phyloP scores from a whole-genome alignment of 345 rosid genomes.

The Punica granatum region DNA sequence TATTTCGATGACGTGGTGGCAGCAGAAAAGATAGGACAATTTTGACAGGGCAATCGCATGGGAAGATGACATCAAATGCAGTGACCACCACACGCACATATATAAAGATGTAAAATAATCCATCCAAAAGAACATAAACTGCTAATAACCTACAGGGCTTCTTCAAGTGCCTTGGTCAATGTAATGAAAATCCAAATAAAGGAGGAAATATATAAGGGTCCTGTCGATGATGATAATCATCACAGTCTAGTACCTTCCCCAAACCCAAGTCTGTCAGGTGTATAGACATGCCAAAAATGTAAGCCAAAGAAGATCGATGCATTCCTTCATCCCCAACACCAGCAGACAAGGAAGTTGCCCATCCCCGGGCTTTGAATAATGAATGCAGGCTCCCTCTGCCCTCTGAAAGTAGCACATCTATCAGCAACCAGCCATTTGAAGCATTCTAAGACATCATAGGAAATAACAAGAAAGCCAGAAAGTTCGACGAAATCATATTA shows the following conservation, averaged over 20 bases:
- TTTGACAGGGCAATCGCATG: no score
- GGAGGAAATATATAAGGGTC: not conserved
- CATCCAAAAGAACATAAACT: not conserved
- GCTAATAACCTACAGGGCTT: not conserved
- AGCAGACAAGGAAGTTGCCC: conserved; percentile 83
- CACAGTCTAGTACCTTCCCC: conserved; percentile 49
- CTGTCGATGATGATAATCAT: not conserved
- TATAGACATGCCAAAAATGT: conserved; percentile 81
- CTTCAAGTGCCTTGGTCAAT: not conserved
- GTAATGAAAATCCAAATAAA: not conserved
- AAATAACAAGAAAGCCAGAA: not conserved
- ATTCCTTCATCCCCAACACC: conserved; percentile 93
- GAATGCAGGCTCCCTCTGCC: conserved; percentile 94
- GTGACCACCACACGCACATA: no score
- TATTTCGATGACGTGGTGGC: no score
- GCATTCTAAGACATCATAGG: not conserved
- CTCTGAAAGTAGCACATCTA: conserved; percentile 42
- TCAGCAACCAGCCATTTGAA: not conserved
- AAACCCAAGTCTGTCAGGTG: conserved; percentile 87
- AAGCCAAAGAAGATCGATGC: conserved; percentile 78
- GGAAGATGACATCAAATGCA: no score
- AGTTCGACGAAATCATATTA: not conserved
- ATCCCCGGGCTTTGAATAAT: conserved; percentile 73
- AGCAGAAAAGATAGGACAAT: no score
- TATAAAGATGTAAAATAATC: not conserved